These are phyloP conservation scores for Leonotis leonurus DNA, from an alignment of 257 asterid species.

Conservation along the genomic window DNA sequence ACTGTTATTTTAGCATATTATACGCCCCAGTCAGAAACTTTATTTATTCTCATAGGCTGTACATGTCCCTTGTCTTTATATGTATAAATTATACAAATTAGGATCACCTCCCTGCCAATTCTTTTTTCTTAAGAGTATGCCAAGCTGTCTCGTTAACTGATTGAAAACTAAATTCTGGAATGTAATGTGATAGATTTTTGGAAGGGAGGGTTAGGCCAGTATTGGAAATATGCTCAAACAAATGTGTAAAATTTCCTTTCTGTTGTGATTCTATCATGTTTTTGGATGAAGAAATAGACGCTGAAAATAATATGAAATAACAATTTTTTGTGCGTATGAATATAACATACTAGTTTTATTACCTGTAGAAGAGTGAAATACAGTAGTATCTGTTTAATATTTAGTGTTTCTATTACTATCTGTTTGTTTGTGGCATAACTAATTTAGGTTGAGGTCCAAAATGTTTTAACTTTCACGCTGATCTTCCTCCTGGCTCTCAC, in stretches of 20 bases:
- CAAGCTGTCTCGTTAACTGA: not conserved
- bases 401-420: not conserved
- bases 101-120: not conserved
- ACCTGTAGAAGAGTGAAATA: not conserved
- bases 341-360: not conserved
- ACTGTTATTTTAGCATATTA: too few species aligned
- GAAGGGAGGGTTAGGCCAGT: not conserved
- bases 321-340: not conserved
- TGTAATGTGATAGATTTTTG: not conserved
- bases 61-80: too few species aligned
- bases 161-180: not conserved
- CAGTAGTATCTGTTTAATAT: not conserved
- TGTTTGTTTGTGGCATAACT: not conserved
- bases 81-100: too few species aligned
- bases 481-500: conserved; percentile 13
- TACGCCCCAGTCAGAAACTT: too few species aligned
- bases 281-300: not conserved
- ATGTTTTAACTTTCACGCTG: not conserved
- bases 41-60: too few species aligned
- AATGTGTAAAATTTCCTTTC: not conserved
- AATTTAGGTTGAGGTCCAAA: not conserved
- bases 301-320: too few species aligned
- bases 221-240: not conserved
- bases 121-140: too few species aligned
- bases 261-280: not conserved